Conservation (phyloP, 1,284 basidiomycete species). For the Neotropicomus parvogracilis region DNA sequence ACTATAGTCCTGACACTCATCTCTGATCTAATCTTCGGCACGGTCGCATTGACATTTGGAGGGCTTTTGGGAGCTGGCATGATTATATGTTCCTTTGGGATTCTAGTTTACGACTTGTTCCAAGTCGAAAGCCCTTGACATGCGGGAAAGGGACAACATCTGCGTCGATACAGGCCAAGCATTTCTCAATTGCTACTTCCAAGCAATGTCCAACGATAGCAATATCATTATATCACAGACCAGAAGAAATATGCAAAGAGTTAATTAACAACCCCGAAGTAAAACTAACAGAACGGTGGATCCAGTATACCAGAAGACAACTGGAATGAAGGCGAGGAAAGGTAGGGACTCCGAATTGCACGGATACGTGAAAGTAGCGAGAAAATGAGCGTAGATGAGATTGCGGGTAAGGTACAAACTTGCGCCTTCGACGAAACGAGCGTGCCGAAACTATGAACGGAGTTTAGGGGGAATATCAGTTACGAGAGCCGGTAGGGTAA, state of each 20-base stretch:
- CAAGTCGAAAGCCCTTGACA: slow-evolving; percentile 10
- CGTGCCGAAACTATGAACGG: slow-evolving; percentile 23
- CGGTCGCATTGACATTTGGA: slow-evolving; percentile 57
- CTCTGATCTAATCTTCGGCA: slow-evolving; percentile 66
- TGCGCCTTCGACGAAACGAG: slow-evolving; percentile 31
- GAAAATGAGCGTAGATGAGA: slow-evolving; percentile 33
- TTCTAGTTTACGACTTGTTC: slow-evolving; percentile 70
- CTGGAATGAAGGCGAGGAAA: slow-evolving; percentile 7
- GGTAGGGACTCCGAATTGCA: slow-evolving; percentile 9
- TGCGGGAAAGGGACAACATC: not conserved
- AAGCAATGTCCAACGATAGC: slow-evolving; percentile 17
- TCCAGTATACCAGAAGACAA: slow-evolving; percentile 18
- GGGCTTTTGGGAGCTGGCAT: slow-evolving; percentile 63
- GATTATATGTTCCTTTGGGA: slow-evolving; percentile 70
- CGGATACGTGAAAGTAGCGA: slow-evolving; percentile 21
- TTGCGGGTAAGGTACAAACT: slow-evolving; percentile 33
- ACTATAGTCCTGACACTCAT: slow-evolving; percentile 80
- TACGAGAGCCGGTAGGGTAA: slow-evolving; percentile 29
- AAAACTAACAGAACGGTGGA: slow-evolving; percentile 17
- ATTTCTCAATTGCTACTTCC: not conserved
- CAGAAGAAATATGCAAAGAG: slow-evolving; percentile 32
- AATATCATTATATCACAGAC: slow-evolving; percentile 37
- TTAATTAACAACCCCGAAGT: slow-evolving; percentile 34
- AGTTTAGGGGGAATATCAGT: slow-evolving; percentile 27
- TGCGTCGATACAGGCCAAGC: not conserved